Conservation (phyloP, 106 monocot genomes). For the Narthecium ossifragum region DNA sequence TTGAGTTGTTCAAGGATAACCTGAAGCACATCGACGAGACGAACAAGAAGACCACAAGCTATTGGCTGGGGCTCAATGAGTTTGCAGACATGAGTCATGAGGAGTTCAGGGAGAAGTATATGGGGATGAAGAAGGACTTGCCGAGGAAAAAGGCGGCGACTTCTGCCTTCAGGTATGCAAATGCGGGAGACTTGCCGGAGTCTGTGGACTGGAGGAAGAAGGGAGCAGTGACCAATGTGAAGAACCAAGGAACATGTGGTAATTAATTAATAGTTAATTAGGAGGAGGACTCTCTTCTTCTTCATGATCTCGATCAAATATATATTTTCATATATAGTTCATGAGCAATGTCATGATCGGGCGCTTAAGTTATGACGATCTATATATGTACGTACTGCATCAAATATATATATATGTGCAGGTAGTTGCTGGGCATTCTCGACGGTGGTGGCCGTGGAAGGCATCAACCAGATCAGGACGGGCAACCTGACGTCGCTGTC, state of each 20-base stretch:
- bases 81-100: conserved; percentile 37
- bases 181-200: conserved; percentile 19
- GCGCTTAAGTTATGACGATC: no score
- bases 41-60: conserved; percentile 17
- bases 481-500: conserved; percentile 37
- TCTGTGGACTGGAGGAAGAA: conserved; percentile 46
- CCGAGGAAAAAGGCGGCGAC: neutral
- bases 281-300: no score
- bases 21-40: no score
- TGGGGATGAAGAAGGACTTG: conserved; percentile 17
- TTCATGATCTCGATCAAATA: no score
- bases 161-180: conserved; percentile 6
- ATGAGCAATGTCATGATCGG: no score
- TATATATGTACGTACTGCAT: no score
- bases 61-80: conserved; percentile 34
- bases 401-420: no score
- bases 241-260: conserved; percentile 58
- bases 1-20: conserved; percentile 29
- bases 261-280: no score
- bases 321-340: no score
- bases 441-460: conserved; percentile 40
- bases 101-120: conserved; percentile 28
- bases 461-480: conserved; percentile 50
- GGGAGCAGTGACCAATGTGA: conserved; percentile 42
- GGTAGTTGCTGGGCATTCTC: conserved; percentile 61